Base-by-base conservation (phyloP, 2,329 filamentous ascomycete genomes). In the Fusarium falciforme region DNA sequence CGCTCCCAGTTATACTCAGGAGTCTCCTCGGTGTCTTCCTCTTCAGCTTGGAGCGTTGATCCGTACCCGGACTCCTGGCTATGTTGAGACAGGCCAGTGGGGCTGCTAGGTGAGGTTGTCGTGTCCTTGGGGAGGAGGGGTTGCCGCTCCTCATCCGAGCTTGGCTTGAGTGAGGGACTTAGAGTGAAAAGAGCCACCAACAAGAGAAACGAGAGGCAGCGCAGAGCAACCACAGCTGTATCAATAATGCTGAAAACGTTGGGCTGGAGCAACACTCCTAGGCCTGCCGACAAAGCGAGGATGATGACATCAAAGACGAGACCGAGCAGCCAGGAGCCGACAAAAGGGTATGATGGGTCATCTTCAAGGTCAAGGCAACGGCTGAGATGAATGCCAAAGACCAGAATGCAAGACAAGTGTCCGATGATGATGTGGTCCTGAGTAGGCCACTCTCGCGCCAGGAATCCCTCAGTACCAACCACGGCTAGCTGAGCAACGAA, bases 301-400 rank as follows among this genome's bases (percentile, higher is more conserved):
- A 90, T 82, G 58, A 79, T 76, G 1, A 87, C 78, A 76, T 94
- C 92, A 38, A 89, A 87, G 16, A 85, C 75, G 9, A 92, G 81
- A 16, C 88, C 89, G 17, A 93, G 80, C 33, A 88, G 73, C 86
- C 91, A 93, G 14, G 89, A 89, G 20, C 90, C 91, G 71, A 89
- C 88, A 71, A 90, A 91, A 0, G 91, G 90, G 74, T 91, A 90
- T 86, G 90, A 92, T 11, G 90, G 85, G 3, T 87, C 85, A 61
- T 85, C 84, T 33, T 84, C 79, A 20, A 84, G 83, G 61, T 89
- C 87, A 3, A 85, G 82, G 16, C 93, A 84, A 22, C 85, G 86
- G 44, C 88, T 85, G 67, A 90, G 83, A 74, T 92, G 85, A 16
- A 91, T 86, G 5, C 89, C 87, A 80, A 92, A 94, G n/a, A 90